Evolutionary conservation across 129 eudicot genomes (phyloP), one percentile per base, ranked within the genome.

Genomic region (Oenanthe sinensis): DNA sequence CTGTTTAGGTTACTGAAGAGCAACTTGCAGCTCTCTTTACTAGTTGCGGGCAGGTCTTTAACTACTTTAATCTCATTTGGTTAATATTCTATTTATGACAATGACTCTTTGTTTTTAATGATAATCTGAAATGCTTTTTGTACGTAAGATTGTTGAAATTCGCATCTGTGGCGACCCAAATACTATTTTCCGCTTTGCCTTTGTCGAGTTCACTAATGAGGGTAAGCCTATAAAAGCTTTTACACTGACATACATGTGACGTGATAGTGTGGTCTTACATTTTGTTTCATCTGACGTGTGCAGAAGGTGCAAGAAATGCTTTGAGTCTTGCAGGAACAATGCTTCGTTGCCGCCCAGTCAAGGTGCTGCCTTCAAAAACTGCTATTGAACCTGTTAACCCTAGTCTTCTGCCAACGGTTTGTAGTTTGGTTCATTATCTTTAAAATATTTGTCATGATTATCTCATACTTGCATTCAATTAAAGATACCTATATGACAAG

Each of bases 351-450:
- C 87, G 91, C 77, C 97, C 97, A 5, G 92, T 91, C 28, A 88
- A 84, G 87, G 97, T 91, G 71, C 87, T 94, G 49, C 97, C 97
- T 81, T 94, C 97, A 1, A 91, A 89, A 86, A 94, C 97, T 75
- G 98, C 97, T 42, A 94, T 94, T 89, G 97, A 97, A 77, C 98
- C 98, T 28, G 93, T 91, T 28, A 90, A 91, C 81, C 97, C 97
- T 54, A 89, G 91, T 13, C 87, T 87, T 85, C 81, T 91, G 71
- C 97, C 97, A 1, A 84, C 85, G 84, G 97, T 93, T 48, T 74
- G 90, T 73, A 79, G 52, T 72, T 68, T 68, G 52, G 39, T 44
- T 72, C 39, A 47, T 13, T 15, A 46, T 15, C 11, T 74, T 14
- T 9, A 24, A 60, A n/a, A 42, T n/a, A 39, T 58, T 36, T 73